Conservation (phyloP, 73 alveolate species). For the Durusdinium trenchii region DNA sequence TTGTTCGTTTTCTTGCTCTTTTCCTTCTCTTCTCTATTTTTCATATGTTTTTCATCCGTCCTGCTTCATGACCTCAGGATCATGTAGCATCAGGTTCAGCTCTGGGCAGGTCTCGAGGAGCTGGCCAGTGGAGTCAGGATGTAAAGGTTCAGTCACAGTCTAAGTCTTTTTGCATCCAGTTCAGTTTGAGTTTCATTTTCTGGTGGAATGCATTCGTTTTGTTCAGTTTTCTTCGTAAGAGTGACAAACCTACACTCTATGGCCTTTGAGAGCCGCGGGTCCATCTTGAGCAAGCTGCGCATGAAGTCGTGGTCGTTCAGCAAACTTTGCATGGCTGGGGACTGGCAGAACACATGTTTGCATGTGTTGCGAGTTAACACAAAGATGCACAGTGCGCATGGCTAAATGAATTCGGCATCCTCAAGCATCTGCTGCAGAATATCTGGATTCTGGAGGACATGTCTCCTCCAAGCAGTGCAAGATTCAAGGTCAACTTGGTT, state of each 20-base stretch:
- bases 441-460: slow-evolving; percentile 84
- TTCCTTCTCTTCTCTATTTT: not conserved
- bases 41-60: not conserved
- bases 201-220: too few species aligned
- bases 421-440: slow-evolving; percentile 94
- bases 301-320: slow-evolving; percentile 91
- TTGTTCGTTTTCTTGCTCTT: not conserved
- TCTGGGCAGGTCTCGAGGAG: slow-evolving; percentile 86
- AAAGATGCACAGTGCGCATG: too few species aligned
- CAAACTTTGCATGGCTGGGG: slow-evolving; percentile 94
- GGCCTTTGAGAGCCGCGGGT: slow-evolving; percentile 73
- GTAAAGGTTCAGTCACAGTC: not conserved
- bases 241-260: not conserved
- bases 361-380: too few species aligned
- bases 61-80: slow-evolving; percentile 91
- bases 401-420: slow-evolving; percentile 8
- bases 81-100: slow-evolving; percentile 78
- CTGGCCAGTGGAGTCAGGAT: not conserved
- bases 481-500: not conserved
- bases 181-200: not conserved
- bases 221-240: not conserved
- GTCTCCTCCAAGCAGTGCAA: not conserved
- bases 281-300: slow-evolving; percentile 94
- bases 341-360: slow-evolving; percentile 25
- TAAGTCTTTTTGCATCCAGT: not conserved